Evolutionary conservation across 208 protist genomes (phyloP).

Genomic region (Willaertia magna): DNA sequence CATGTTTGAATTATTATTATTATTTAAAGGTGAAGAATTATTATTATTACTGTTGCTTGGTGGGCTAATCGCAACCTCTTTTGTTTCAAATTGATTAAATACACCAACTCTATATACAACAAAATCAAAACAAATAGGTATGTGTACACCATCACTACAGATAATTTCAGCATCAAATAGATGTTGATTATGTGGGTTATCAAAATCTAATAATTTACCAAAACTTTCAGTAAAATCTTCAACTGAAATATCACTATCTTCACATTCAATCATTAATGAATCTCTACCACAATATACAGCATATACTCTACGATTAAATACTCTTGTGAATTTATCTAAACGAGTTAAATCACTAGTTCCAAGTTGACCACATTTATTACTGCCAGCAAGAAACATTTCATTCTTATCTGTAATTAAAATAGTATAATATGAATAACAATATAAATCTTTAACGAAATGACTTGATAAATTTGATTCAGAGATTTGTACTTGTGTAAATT

Average conservation of each 20-base stretch:
- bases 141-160: background rate
- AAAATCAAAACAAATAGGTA: background rate
- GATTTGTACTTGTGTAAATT: background rate
- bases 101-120: background rate
- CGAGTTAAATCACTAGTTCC: background rate
- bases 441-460: background rate
- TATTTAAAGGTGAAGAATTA: too few relatives aligned
- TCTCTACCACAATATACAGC: background rate
- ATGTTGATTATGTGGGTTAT: background rate
- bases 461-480: background rate
- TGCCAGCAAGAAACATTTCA: background rate
- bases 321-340: background rate
- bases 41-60: too few relatives aligned
- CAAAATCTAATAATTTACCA: background rate
- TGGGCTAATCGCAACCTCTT: background rate
- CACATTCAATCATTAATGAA: background rate
- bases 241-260: background rate
- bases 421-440: background rate
- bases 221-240: background rate
- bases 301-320: background rate
- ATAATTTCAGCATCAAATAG: background rate
- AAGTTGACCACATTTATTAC: background rate
- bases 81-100: background rate
- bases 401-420: background rate
- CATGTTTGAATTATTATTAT: too few relatives aligned